These are phyloP conservation scores for sweet orange (Citrus sinensis) DNA, from an alignment of 345 rosid genomes.

Conservation along the genomic window DNA sequence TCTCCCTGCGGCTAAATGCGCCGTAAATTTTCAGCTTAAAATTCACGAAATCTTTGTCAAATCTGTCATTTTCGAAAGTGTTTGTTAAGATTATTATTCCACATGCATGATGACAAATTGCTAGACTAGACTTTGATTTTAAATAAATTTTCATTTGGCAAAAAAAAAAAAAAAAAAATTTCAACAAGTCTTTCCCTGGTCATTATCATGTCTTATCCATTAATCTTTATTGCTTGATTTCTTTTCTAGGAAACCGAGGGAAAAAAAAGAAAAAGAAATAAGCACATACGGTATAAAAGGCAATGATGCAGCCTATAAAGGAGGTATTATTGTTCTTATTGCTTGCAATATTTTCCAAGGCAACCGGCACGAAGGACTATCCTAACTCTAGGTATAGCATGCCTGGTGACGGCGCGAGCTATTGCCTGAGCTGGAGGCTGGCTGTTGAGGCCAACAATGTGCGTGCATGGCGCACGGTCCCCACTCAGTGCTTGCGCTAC, in stretches of 20 bases:
- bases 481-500: slow-evolving; percentile 49
- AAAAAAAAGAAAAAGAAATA: too few relatives aligned
- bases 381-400: neutral
- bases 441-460: slow-evolving; percentile 79
- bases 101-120: neutral
- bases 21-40: neutral
- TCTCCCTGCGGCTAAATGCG: neutral
- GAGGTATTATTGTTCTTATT: slow-evolving; percentile 29
- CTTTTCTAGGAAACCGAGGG: too few relatives aligned
- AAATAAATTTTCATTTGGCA: neutral
- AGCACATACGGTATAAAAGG: slow-evolving; percentile 17
- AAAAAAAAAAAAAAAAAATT: too few relatives aligned
- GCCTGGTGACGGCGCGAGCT: slow-evolving; percentile 23
- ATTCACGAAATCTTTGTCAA: neutral
- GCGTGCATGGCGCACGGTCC: slow-evolving; percentile 71
- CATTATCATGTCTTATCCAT: neutral
- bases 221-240: too few relatives aligned
- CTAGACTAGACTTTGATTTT: neutral
- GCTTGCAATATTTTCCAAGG: slow-evolving; percentile 30
- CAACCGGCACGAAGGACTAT: slow-evolving; percentile 8
- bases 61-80: neutral
- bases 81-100: neutral
- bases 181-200: too few relatives aligned
- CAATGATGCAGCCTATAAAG: slow-evolving; percentile 29
- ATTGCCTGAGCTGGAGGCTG: slow-evolving; percentile 83